Percentiles rank a stretch among this genome's conserved stretches.
These are phyloP conservation scores for Pichia rugopelliculosa DNA, from an alignment of 805 yeast genomes.

Conservation along the genomic window DNA sequence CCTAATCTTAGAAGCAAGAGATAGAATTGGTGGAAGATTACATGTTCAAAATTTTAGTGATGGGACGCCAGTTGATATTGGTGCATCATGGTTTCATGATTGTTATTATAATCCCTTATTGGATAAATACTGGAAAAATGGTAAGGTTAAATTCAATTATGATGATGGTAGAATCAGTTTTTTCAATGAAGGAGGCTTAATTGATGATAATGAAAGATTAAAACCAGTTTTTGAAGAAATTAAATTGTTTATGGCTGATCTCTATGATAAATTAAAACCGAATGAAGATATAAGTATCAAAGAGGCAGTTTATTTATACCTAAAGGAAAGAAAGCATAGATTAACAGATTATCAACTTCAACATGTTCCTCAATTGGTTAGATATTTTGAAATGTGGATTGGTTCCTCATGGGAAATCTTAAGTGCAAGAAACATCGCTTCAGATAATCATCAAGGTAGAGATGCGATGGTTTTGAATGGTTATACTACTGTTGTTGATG, in stretches of 20 bases:
- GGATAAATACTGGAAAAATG: slow-evolving; percentile 32
- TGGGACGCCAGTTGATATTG: slow-evolving; percentile 50
- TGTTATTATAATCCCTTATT: slow-evolving; percentile 58
- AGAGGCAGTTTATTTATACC: slow-evolving; percentile 41
- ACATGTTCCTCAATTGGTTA: slow-evolving; percentile 41
- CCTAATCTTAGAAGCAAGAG: slow-evolving; percentile 42
- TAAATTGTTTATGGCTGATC: slow-evolving; percentile 16
- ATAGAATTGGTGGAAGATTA: slow-evolving; percentile 63
- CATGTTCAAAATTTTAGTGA: slow-evolving; percentile 31
- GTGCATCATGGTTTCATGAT: slow-evolving; percentile 92
- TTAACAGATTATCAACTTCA: slow-evolving; percentile 44
- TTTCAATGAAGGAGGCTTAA: slow-evolving; percentile 19
- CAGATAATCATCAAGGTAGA: slow-evolving; percentile 58
- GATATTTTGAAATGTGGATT: slow-evolving; percentile 66
- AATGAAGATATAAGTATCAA: slow-evolving; percentile 50
- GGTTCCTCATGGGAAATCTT: slow-evolving; percentile 61
- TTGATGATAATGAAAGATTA: slow-evolving; percentile 45
- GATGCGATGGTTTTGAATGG: slow-evolving; percentile 60
- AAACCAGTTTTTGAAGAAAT: slow-evolving; percentile 28
- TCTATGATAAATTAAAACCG: slow-evolving; percentile 16
- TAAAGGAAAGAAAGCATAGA: slow-evolving; percentile 36
- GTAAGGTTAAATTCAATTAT: slow-evolving; percentile 25
- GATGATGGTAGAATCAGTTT: slow-evolving; percentile 24
- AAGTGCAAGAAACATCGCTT: slow-evolving; percentile 45
- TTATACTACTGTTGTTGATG: slow-evolving; percentile 34